Base-by-base conservation (phyloP, 441 rosid genomes). In the Populus hybrid region DNA sequence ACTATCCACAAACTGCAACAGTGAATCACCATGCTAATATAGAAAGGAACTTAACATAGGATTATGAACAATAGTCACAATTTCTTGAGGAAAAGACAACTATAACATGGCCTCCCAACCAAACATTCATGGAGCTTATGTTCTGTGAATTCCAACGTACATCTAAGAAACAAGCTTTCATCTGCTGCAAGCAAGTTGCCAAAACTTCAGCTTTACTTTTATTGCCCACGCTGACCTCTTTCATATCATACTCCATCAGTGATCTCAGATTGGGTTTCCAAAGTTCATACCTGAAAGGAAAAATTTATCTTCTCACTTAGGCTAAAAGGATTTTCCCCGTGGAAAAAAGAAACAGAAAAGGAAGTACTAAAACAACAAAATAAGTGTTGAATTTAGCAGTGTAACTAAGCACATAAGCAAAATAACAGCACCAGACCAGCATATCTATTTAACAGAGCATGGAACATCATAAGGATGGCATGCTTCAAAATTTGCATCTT, bases 261-360 rank as follows among this genome's bases (percentile, higher is more conserved):
- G 99, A 90, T 87, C 99, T 90, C 50, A 94, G 97, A 84, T 96
- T 92, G 80, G 99, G 99, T 85, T 94, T 96, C 99, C 99, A 96
- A 21, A 96, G 93, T 83, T 94, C 94, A 82, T 96, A 90, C 83
- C 99, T 95, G 86, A 82, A 70, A 69, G 76, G 79, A 38, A 74
- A 78, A 78, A 69, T 20, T 42, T 70, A 63, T 40, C n/a, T 6
- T 16, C n/a, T 54, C 61, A 54, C 61, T 18, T 54, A 16, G 61
- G 8, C 61, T 54, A 54, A 54, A 54, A 54, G 21, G n/a, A 16
- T 54, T 54, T 54, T 54, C 5, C n/a, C 61, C 2, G 57, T 16
- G 57, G 57, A 54, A 54, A 54, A 54, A 54, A 18, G n/a, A 54
- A 54, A 54, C 1, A 50, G 57, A 50, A 50, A 5, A 1, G 57